Evolutionary conservation across 1,139 yeast species (phyloP).

Genomic region (Hansenula sp.): DNA sequence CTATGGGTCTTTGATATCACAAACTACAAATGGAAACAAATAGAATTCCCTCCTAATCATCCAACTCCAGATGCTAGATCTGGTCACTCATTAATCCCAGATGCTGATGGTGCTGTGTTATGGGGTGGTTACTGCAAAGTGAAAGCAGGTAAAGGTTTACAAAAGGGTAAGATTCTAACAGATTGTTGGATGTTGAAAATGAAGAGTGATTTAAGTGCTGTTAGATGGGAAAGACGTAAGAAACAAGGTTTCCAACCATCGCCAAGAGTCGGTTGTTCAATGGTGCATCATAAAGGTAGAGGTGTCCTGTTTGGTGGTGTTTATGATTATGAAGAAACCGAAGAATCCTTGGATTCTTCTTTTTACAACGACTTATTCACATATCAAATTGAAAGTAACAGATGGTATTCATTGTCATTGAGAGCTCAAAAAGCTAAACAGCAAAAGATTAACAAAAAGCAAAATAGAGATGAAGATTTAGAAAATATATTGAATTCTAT

Average conservation of each 20-base stretch:
- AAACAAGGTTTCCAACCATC: slow-evolving; percentile 88
- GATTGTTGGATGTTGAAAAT: slow-evolving; percentile 89
- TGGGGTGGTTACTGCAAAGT: slow-evolving; percentile 96
- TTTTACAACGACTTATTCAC: slow-evolving; percentile 81
- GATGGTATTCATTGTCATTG: slow-evolving; percentile 79
- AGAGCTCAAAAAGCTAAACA: slow-evolving; percentile 59
- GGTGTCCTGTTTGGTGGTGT: slow-evolving; percentile 96
- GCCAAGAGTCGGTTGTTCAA: slow-evolving; percentile 92
- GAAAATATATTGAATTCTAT: slow-evolving; percentile 77
- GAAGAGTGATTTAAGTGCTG: slow-evolving; percentile 77
- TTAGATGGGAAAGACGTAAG: slow-evolving; percentile 85
- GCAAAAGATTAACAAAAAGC: slow-evolving; percentile 38
- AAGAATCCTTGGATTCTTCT: slow-evolving; percentile 81
- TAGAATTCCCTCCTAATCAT: slow-evolving; percentile 81
- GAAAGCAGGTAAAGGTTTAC: slow-evolving; percentile 83
- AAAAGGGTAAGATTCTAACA: slow-evolving; percentile 85
- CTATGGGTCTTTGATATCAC: slow-evolving; percentile 92
- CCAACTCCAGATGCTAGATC: slow-evolving; percentile 87
- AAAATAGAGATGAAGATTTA: slow-evolving; percentile 73
- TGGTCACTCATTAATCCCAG: slow-evolving; percentile 86
- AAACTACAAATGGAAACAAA: slow-evolving; percentile 85
- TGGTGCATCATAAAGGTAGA: slow-evolving; percentile 87
- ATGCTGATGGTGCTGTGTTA: slow-evolving; percentile 77
- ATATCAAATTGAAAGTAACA: slow-evolving; percentile 79
- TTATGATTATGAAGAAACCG: slow-evolving; percentile 91